Evolutionary conservation across 1,284 basidiomycete genomes (phyloP).

Genomic region (Cryptococcus wingfieldii): DNA sequence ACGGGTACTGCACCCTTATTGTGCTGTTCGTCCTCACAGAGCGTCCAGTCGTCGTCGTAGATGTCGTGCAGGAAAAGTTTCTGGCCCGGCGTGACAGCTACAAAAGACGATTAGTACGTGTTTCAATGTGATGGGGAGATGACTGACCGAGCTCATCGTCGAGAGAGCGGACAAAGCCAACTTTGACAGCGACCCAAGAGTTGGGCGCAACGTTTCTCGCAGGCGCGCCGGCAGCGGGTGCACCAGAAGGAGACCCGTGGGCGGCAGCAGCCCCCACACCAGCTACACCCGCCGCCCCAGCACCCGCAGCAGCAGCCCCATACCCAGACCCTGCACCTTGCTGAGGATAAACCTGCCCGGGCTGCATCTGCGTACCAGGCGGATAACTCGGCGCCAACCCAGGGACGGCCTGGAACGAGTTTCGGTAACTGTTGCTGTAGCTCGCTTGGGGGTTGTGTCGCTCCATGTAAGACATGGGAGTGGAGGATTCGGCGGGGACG

Average conservation of each 20-base stretch:
- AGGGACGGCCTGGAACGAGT: conserved; percentile 1
- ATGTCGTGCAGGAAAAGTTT: conserved; percentile 46
- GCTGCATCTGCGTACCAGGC: conserved; percentile 13
- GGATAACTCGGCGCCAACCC: neutral
- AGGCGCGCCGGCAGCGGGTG: conserved; percentile 1
- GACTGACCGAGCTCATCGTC: conserved; percentile 48
- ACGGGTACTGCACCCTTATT: conserved; percentile 46
- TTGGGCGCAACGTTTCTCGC: conserved; percentile 30
- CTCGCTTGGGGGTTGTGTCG: conserved; percentile 11
- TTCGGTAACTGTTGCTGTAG: conserved; percentile 11
- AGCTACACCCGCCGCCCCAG: conserved; percentile 14
- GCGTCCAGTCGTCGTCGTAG: conserved; percentile 49
- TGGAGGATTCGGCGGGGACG: conserved; percentile 1
- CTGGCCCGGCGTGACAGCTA: conserved; percentile 47
- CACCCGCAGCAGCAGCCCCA: conserved; percentile 8
- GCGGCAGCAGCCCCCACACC: conserved; percentile 8
- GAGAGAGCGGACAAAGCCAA: conserved; percentile 44
- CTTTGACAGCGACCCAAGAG: conserved; percentile 43
- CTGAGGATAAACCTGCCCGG: neutral
- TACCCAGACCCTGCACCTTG: neutral
- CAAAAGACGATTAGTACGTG: conserved; percentile 6
- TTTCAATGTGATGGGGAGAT: neutral
- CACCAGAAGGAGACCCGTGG: no score
- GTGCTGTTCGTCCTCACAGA: conserved; percentile 44
- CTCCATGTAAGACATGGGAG: conserved; percentile 7